Evolutionary conservation across 2,329 filamentous ascomycete species (phyloP), one percentile per base, ranked within the genome.

Genomic region (Xylaria sp.): DNA sequence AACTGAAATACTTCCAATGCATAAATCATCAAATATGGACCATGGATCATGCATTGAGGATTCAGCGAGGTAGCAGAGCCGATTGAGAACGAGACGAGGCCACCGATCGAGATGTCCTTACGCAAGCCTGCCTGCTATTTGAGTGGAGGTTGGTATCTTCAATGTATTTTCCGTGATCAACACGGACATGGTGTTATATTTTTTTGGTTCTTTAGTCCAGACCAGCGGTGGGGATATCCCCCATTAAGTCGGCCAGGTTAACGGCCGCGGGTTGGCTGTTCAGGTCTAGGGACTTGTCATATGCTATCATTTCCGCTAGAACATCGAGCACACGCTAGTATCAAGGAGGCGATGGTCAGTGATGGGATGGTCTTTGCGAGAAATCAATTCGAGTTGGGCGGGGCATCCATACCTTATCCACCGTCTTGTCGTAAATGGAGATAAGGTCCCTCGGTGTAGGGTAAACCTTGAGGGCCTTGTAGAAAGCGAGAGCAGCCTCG

Each of bases 381-480:
- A 28, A 21, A n/a, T 12, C 17, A 11, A 15, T 19, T 51, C 14
- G 12, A 17, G n/a, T 11, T n/a, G 25, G 23, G 21, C 14, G 53
- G 25, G 3, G 11, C 9, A 23, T 59, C 6, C 76, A 63, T 78
- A 92, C 94, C 91, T 97, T 97, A 72, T 94, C 90, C 47, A 98
- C 94, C 33, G 95, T 98, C 87, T 96, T 97, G 79, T 99, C 95
- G 80, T 99, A 99, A 78, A 99, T 97, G 73, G 87, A 87, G 77
- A 99, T 97, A 72, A 99, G 84, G 75, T 98, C 95, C 72, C 89
- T 87, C 12, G 94, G 95, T 73, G 92, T 91, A 55, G 95, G 95
- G 81, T 99, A 99, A 71, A 98, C 95, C 86, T 99, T 99, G 70
- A 99, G 87, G 46, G 94, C 95, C 85, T 94, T 96, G 87, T 98